A percentile compares a stretch with the other conserved stretches of the same genome.
These are phyloP conservation scores for Albizia julibrissin DNA, from an alignment of 306 rosid species.

Conservation along the genomic window DNA sequence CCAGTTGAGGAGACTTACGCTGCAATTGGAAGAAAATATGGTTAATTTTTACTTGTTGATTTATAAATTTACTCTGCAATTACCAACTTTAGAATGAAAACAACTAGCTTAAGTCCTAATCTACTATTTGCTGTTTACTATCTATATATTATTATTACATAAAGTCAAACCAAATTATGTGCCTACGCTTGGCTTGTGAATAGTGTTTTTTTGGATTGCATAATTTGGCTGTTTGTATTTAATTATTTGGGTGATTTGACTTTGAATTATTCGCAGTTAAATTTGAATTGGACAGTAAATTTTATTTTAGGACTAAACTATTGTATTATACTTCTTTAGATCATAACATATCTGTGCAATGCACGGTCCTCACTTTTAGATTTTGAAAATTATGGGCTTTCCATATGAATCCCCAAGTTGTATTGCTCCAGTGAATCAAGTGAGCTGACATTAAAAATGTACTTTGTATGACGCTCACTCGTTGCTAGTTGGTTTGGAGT, in stretches of 20 bases:
- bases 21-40: slow-evolving; percentile 71
- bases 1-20: slow-evolving; percentile 84
- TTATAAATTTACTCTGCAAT: background rate
- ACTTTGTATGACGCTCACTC: background rate
- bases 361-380: background rate
- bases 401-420: background rate
- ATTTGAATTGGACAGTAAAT: background rate
- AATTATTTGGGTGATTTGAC: background rate
- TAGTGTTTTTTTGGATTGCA: background rate
- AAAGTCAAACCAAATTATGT: background rate
- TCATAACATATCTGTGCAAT: background rate
- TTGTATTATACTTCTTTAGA: background rate
- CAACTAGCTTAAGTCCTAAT: background rate
- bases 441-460: background rate
- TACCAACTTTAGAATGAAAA: background rate
- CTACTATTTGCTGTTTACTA: background rate
- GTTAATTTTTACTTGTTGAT: slow-evolving; percentile 34
- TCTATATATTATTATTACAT: background rate
- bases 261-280: background rate
- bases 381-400: background rate
- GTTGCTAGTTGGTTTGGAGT: background rate
- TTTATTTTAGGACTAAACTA: background rate
- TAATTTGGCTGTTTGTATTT: background rate
- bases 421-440: background rate
- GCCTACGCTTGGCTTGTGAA: background rate